These are phyloP conservation scores for Asterochloris sp. DNA, from an alignment of 139 green algal species.

Conservation along the genomic window DNA sequence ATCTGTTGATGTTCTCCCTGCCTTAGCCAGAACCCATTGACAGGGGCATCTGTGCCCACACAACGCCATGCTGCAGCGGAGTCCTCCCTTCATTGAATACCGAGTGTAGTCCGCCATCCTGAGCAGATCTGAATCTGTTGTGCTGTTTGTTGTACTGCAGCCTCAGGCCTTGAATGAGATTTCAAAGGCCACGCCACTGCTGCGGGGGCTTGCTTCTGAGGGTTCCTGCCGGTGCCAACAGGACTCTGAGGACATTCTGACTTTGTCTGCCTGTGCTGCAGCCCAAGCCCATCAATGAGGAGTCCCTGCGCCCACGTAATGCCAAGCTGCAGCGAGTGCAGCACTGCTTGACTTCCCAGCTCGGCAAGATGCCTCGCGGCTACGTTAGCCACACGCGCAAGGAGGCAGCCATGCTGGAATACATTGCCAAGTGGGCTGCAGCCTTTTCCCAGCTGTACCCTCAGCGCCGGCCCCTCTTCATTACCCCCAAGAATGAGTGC, in stretches of 20 bases:
- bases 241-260: not conserved
- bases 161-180: too few relatives aligned
- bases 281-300: slow-evolving; percentile 30
- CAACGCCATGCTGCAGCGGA: too few relatives aligned
- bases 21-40: too few relatives aligned
- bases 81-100: too few relatives aligned
- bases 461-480: slow-evolving; percentile 55
- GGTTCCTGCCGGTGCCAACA: not conserved
- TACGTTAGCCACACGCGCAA: slow-evolving; percentile 6
- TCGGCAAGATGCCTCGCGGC: slow-evolving; percentile 9
- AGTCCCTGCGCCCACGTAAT: slow-evolving; percentile 51
- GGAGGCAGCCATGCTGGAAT: slow-evolving; percentile 21
- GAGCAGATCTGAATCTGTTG: too few relatives aligned
- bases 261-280: not conserved
- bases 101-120: too few relatives aligned
- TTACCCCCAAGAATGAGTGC: slow-evolving; percentile 78
- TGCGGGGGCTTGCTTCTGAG: too few relatives aligned
- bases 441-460: slow-evolving; percentile 76
- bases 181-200: too few relatives aligned
- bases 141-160: too few relatives aligned
- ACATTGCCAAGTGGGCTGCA: slow-evolving; percentile 9
- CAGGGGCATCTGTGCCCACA: too few relatives aligned
- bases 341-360: slow-evolving; percentile 19
- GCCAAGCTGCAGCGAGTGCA: slow-evolving; percentile 52
- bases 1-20: too few relatives aligned